Base-by-base conservation (phyloP, 2,329 filamentous ascomycete species). In the Chrysoporthe puriensis region DNA sequence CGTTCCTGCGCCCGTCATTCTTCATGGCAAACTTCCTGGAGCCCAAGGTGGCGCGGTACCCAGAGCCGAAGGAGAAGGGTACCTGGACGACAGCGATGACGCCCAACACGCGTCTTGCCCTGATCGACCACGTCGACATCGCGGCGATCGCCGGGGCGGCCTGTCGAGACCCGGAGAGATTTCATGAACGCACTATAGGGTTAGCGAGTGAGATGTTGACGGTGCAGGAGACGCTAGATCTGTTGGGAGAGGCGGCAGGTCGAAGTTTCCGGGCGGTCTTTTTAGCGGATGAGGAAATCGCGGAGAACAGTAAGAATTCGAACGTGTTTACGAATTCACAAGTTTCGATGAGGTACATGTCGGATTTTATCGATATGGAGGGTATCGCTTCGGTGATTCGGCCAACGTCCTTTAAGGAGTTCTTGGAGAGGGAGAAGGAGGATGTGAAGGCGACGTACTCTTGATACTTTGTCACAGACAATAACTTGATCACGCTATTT, bases 21-120 rank as follows among this genome's bases (percentile, higher is more conserved):
- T 60, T 66, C 44, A 66, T 66, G 63, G 70, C 72, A 18, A 74
- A 74, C 67, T 73, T 71, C 50, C 60, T 74, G 2, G 67, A 66
- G 13, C 71, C 73, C 14, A 73, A 73, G 63, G 52, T 72, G 13
- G 14, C 14, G 9, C 14, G 58, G 2, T 71, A 71, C 60, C 8
- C 44, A 1, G 73, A 72, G 1, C 57, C 70, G 1, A 42, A 26
- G 13, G 67, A 71, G 18, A 67, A 62, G 2, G 70, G 68, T 13
- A 66, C 32, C 1, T 73, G 73, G 69, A 63, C 62, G 1, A 72
- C 70, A 1, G 65, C 64, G 2, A 46, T 71, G 21, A 63, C 46
- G 14, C 42, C 71, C 11, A 70, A 73, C 8, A 64, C 69, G 1
- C 32, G 54, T 18, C 34, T 74, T 4, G 52, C 64, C 0, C n/a